A percentile compares a stretch with the other conserved stretches of the same genome.
Evolutionary conservation across 2,329 filamentous ascomycete genomes (phyloP).

Genomic region (Byssothecium circinans): DNA sequence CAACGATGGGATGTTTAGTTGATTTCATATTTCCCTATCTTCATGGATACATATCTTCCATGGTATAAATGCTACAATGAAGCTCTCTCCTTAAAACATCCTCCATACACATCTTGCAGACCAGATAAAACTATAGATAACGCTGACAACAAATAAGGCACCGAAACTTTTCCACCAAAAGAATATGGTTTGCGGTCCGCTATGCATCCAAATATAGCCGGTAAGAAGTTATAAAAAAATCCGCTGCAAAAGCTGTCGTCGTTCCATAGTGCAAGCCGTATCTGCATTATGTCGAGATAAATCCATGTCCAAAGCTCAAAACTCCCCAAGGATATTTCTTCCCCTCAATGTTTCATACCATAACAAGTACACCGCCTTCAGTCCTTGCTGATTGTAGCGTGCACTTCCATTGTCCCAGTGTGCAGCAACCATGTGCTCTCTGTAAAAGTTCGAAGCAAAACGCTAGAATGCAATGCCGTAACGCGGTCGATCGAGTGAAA

Average conservation of each 20-base stretch:
- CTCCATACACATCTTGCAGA: neutral
- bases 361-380: neutral
- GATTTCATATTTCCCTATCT: neutral
- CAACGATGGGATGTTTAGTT: neutral
- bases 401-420: too few relatives aligned
- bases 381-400: too few relatives aligned
- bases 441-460: too few relatives aligned
- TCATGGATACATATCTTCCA: neutral
- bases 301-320: neutral
- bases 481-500: too few relatives aligned
- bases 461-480: too few relatives aligned
- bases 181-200: neutral
- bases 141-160: neutral
- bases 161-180: neutral
- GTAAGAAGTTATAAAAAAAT: neutral
- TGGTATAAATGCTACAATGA: neutral
- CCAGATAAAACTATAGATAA: too few relatives aligned
- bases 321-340: neutral
- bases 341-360: neutral
- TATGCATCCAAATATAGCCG: conserved; percentile 1
- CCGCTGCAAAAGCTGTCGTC: conserved; percentile 1
- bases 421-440: too few relatives aligned
- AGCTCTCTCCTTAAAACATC: neutral
- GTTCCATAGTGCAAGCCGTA: neutral
- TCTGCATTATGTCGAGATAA: neutral